phyloP scores from a whole-genome alignment of 139 green algal species.

The Prasinococcaceae sp. region DNA sequence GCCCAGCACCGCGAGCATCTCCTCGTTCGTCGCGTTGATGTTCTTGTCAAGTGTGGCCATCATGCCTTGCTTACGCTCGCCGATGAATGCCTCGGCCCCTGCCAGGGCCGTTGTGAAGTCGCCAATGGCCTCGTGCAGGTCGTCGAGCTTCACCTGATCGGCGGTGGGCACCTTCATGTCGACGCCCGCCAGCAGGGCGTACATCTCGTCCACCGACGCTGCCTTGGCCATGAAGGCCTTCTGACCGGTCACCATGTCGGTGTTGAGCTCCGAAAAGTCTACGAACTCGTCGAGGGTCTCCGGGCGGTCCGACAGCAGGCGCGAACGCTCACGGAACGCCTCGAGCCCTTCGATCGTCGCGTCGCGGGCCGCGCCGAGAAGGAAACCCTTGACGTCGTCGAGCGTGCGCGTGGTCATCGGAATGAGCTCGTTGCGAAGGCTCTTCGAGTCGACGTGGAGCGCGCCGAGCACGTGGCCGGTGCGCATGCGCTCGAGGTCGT shows the following conservation, averaged over 20 bases:
- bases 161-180: slow-evolving; percentile 23
- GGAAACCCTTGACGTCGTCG: slow-evolving; percentile 20
- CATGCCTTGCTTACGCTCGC: slow-evolving; percentile 45
- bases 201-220: slow-evolving; percentile 30
- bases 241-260: not conserved
- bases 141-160: slow-evolving; percentile 50
- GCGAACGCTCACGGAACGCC: slow-evolving; percentile 11
- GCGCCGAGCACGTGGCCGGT: slow-evolving; percentile 12
- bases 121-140: slow-evolving; percentile 41
- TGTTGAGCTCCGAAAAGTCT: slow-evolving; percentile 12
- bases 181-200: slow-evolving; percentile 24
- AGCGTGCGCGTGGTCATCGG: slow-evolving; percentile 14
- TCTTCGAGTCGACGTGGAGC: slow-evolving; percentile 20
- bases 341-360: slow-evolving; percentile 5
- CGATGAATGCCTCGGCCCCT: slow-evolving; percentile 47
- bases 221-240: slow-evolving; percentile 8
- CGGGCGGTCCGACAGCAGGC: slow-evolving; percentile 4
- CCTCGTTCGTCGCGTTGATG: slow-evolving; percentile 11
- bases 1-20: slow-evolving; percentile 6
- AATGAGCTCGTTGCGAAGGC: slow-evolving; percentile 15
- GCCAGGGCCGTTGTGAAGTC: slow-evolving; percentile 36
- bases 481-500: slow-evolving; percentile 19
- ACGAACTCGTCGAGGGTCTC: slow-evolving; percentile 10
- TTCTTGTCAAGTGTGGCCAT: slow-evolving; percentile 29
- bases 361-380: slow-evolving; percentile 16